phyloP scores from a whole-genome alignment of 495 filamentous ascomycete genomes.

The Daldinia bambusicola region DNA sequence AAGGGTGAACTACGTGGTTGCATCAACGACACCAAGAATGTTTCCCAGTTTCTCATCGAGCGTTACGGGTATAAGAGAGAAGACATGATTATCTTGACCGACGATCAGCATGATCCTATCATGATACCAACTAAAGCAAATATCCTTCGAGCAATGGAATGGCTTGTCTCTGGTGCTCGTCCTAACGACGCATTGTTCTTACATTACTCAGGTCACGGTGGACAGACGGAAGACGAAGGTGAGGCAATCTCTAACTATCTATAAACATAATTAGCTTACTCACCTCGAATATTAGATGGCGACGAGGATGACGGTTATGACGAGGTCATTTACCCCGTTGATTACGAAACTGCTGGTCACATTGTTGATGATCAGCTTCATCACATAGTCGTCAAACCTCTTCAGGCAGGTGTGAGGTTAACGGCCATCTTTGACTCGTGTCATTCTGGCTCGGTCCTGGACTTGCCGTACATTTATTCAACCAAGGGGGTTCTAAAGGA shows the following conservation, averaged over 20 bases:
- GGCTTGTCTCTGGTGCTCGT: constrained; percentile 58
- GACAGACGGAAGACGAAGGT: constrained; percentile 55
- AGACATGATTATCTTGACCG: constrained; percentile 64
- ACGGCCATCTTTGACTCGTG: constrained; percentile 99
- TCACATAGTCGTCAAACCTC: constrained; percentile 81
- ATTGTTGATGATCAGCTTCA: constrained; percentile 99
- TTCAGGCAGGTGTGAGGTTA: constrained; percentile 86
- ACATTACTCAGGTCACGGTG: constrained; percentile 70
- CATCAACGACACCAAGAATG: constrained; percentile 95
- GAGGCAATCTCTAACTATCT: neutral
- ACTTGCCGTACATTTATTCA: constrained; percentile 96
- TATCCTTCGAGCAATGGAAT: constrained; percentile 61
- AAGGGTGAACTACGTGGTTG: constrained; percentile 86
- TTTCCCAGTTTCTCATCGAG: constrained; percentile 83
- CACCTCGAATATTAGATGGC: constrained; percentile 52
- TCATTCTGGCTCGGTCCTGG: constrained; percentile 95
- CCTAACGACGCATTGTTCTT: constrained; percentile 63
- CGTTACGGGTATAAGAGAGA: constrained; percentile 70
- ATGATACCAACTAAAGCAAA: constrained; percentile 60
- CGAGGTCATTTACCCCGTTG: constrained; percentile 96
- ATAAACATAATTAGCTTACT: neutral
- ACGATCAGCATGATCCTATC: constrained; percentile 57
- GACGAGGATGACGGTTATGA: constrained; percentile 96
- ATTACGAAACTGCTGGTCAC: constrained; percentile 87
- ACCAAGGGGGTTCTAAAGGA: constrained; percentile 97